phyloP scores from a whole-genome alignment of 306 rosid species.

The Myrica gale region DNA sequence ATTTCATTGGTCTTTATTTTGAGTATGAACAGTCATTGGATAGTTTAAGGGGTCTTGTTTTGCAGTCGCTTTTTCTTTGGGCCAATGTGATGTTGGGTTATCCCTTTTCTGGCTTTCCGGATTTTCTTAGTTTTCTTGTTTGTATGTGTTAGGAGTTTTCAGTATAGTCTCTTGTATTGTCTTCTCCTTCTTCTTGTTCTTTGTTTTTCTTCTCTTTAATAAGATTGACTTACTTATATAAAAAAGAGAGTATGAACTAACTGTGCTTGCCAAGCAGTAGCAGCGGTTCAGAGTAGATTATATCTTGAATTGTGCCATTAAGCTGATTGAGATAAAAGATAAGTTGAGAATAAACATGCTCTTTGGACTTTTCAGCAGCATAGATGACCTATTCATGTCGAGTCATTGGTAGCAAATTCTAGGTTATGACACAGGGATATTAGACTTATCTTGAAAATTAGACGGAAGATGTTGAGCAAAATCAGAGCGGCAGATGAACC shows the following conservation, averaged over 20 bases:
- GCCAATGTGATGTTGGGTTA: too few relatives aligned
- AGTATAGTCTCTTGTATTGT: too few relatives aligned
- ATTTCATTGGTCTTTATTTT: not conserved
- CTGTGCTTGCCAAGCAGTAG: conserved; percentile 2
- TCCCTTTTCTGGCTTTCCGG: too few relatives aligned
- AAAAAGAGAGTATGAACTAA: not conserved
- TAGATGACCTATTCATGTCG: not conserved
- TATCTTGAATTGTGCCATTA: conserved; percentile 27
- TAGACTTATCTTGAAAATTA: not conserved
- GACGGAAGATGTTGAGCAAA: not conserved
- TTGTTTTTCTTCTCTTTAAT: too few relatives aligned
- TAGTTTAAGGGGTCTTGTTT: too few relatives aligned
- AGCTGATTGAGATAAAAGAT: not conserved
- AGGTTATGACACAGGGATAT: not conserved
- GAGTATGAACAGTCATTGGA: not conserved
- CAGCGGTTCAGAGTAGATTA: conserved; percentile 1
- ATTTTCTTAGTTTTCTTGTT: too few relatives aligned
- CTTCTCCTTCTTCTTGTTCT: too few relatives aligned
- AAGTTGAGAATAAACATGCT: not conserved
- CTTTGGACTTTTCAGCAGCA: too few relatives aligned
- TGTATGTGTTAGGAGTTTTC: too few relatives aligned
- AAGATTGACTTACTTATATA: too few relatives aligned
- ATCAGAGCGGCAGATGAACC: not conserved
- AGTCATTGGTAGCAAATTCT: not conserved
- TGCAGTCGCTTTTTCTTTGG: too few relatives aligned